A percentile compares a stretch with the other conserved stretches of the same genome.
phyloP scores from a whole-genome alignment of 331 rosid species.

The Ulmus americana region DNA sequence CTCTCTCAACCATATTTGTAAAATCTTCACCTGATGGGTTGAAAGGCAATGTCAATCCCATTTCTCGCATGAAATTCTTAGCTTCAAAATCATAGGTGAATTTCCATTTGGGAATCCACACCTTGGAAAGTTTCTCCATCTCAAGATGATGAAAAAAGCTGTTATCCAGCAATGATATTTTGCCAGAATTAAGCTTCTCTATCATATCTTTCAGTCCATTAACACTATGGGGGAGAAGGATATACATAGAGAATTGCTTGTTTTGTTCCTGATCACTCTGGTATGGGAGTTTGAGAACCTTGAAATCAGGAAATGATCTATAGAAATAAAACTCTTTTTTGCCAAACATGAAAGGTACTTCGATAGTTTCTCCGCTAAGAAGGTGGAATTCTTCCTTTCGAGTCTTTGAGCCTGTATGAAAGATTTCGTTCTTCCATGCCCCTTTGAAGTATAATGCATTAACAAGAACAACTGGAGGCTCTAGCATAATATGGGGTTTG shows the following conservation, averaged over 20 bases:
- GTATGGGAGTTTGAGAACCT: conserved; percentile 3
- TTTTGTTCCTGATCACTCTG: not conserved
- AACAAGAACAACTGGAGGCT: not conserved
- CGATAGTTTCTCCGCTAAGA: conserved; percentile 9
- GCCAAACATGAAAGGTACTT: conserved; percentile 21
- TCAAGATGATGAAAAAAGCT: not conserved
- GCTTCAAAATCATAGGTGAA: conserved; percentile 11
- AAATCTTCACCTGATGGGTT: not conserved
- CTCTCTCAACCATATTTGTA: not conserved
- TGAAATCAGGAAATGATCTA: not conserved
- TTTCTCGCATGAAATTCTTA: not conserved
- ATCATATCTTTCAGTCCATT: conserved; percentile 13
- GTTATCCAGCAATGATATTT: not conserved
- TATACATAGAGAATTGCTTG: conserved; percentile 5
- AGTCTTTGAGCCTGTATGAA: not conserved
- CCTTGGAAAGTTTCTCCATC: not conserved
- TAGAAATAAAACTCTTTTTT: not conserved
- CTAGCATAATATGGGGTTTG: not conserved
- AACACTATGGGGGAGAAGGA: conserved; percentile 19
- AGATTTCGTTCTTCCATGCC: conserved; percentile 14
- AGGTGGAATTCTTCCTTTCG: conserved; percentile 11
- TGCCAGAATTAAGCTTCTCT: not conserved
- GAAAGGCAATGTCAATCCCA: not conserved
- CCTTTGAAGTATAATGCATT: conserved; percentile 23
- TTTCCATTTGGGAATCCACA: conserved; percentile 17